Conservation (phyloP, 2,329 filamentous ascomycete species). For the Penicillium polonicum region DNA sequence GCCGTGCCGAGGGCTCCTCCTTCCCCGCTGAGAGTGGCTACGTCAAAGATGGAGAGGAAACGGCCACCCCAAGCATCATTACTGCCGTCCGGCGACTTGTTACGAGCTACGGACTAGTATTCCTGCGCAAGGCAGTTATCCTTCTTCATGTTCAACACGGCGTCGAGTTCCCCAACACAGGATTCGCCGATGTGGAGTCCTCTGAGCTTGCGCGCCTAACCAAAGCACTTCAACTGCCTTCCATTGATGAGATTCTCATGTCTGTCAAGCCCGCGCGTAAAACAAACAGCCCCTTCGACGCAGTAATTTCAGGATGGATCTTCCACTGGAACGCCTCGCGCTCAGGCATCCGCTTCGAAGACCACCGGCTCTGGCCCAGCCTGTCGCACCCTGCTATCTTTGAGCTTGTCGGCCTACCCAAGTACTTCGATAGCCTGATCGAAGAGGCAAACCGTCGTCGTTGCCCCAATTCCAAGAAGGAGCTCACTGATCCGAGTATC, state of each 20-base stretch:
- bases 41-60: conserved; percentile 39
- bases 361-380: conserved; percentile 44
- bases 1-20: conserved; percentile 35
- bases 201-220: conserved; percentile 82
- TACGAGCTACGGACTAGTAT: conserved; percentile 81
- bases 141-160: conserved; percentile 86
- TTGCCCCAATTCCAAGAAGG: conserved; percentile 88
- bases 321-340: conserved; percentile 45
- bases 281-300: conserved; percentile 45
- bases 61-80: conserved; percentile 33
- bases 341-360: conserved; percentile 32
- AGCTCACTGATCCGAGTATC: conserved; percentile 83
- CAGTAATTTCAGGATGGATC: conserved; percentile 69
- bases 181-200: conserved; percentile 61
- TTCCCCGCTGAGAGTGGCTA: conserved; percentile 40
- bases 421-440: conserved; percentile 87
- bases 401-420: conserved; percentile 87
- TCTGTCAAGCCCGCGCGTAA: conserved; percentile 49
- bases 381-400: conserved; percentile 86
- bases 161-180: conserved; percentile 75
- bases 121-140: conserved; percentile 80
- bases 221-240: conserved; percentile 70
- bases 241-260: conserved; percentile 74
- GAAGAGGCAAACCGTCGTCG: conserved; percentile 81
- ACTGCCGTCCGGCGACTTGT: conserved; percentile 47